Base-by-base conservation (phyloP, 75 land plant genomes). In the Pinus taeda region DNA sequence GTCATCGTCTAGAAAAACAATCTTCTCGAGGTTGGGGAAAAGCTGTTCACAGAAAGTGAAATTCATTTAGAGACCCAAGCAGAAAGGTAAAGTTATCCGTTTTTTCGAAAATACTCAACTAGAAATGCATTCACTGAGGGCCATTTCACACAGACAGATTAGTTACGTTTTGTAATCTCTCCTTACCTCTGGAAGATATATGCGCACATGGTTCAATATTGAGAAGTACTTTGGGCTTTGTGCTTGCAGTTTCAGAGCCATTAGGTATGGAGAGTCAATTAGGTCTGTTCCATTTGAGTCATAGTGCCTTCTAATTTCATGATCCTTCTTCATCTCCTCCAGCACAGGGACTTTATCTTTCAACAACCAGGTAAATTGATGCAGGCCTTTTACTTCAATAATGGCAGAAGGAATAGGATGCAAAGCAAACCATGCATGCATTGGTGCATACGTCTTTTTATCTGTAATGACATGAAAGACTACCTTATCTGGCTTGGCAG, bases 361-460 rank as follows among this genome's bases (percentile, higher is more conserved):
- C 12, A 83, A 59, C 67, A 88, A 83, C 96, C 94, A 91, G 72
- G 92, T 90, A 75, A 84, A 93, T 20, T 91, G 96, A 69, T 93
- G 92, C 59, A 93, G 66, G 37, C 85, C 88, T 77, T 87, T 89
- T 57, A 91, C 96, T 81, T 93, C 96, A 59, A 93, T 83, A 14
- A 89, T 85, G 4, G 94, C 88, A 56, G 94, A 78, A 49, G 77
- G 74, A 20, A 86, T 62, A 8, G 92, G 79, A 77, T 93, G 78
- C 57, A 88, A 76, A n/a, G 94, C 74, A 80, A 93, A 93, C 96
- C 96, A 93, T 12, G 96, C 88, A 57, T 93, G 96, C 96, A 93
- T 93, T 36, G 96, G 78, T 12, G 94, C 81, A 78, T 91, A 90
- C 13, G 94, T 91, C 86, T 91, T 93, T 83, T 88, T 86, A 83